Evolutionary conservation across 2,329 filamentous ascomycete species (phyloP).

Genomic region (Phoma herbarum): DNA sequence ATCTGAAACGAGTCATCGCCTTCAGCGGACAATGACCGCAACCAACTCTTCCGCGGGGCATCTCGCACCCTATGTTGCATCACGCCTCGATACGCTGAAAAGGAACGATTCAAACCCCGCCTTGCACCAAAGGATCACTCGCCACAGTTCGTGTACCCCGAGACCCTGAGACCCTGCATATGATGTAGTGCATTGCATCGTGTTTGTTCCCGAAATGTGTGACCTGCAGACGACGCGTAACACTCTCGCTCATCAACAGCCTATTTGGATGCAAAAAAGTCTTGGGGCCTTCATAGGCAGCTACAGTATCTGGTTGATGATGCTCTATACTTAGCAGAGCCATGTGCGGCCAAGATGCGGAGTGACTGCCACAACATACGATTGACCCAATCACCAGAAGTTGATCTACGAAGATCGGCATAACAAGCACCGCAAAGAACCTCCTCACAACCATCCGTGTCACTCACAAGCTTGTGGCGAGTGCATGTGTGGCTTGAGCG

Average conservation of each 20-base stretch:
- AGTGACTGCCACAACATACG: slow-evolving; percentile 4
- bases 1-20: slow-evolving; percentile 1
- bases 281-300: slow-evolving; percentile 11
- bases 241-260: background rate
- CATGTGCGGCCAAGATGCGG: slow-evolving; percentile 12
- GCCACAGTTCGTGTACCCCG: slow-evolving; percentile 22
- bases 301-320: background rate
- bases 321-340: slow-evolving; percentile 19
- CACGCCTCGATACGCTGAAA: background rate
- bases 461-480: slow-evolving; percentile 19
- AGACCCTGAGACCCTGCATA: slow-evolving; percentile 13
- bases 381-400: slow-evolving; percentile 10
- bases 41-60: background rate
- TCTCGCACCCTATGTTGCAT: background rate
- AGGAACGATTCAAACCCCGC: background rate
- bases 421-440: slow-evolving; percentile 3
- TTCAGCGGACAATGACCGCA: background rate
- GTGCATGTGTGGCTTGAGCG: slow-evolving; percentile 3
- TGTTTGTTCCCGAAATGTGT: background rate
- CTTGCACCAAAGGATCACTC: slow-evolving; percentile 10
- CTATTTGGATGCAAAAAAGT: slow-evolving; percentile 2
- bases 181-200: background rate
- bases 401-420: slow-evolving; percentile 17
- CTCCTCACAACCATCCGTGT: background rate
- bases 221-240: slow-evolving; percentile 25